Conservation (phyloP, 1,139 yeast species). For the Schizosaccharomyces versatilis region DNA sequence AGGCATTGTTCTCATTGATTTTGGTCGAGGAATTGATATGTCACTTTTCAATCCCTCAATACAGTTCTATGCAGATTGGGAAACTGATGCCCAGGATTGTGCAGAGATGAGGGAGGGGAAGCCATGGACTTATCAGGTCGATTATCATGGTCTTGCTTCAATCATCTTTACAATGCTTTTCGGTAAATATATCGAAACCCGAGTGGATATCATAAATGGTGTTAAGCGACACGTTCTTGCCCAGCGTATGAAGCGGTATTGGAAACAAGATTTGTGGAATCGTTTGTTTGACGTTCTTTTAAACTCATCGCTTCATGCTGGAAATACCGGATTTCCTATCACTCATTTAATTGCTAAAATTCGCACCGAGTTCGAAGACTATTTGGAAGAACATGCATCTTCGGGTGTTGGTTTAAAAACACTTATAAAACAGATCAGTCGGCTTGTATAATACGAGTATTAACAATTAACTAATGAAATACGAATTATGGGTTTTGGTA, state of each 20-base stretch:
- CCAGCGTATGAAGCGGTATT: constrained; percentile 41
- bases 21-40: constrained; percentile 64
- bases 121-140: constrained; percentile 66
- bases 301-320: constrained; percentile 28
- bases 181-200: constrained; percentile 36
- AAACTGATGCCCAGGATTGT: constrained; percentile 52
- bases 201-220: constrained; percentile 6
- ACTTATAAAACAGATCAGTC: constrained; percentile 4
- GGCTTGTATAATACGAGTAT: too few species aligned
- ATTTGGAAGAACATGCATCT: constrained; percentile 20
- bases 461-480: too few species aligned
- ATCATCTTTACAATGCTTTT: constrained; percentile 44
- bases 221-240: constrained; percentile 20
- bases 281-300: constrained; percentile 42
- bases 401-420: constrained; percentile 10
- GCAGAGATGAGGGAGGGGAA: constrained; percentile 40
- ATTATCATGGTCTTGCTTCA: constrained; percentile 66
- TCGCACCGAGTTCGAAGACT: constrained; percentile 26
- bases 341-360: constrained; percentile 22
- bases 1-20: constrained; percentile 54
- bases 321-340: constrained; percentile 21
- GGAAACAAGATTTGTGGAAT: constrained; percentile 58
- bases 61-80: constrained; percentile 40
- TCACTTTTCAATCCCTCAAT: constrained; percentile 29
- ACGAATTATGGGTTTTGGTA: too few species aligned